A percentile compares a stretch with the other conserved stretches of the same genome.
phyloP scores from a whole-genome alignment of 805 yeast species.

The Dipodascus albidus region DNA sequence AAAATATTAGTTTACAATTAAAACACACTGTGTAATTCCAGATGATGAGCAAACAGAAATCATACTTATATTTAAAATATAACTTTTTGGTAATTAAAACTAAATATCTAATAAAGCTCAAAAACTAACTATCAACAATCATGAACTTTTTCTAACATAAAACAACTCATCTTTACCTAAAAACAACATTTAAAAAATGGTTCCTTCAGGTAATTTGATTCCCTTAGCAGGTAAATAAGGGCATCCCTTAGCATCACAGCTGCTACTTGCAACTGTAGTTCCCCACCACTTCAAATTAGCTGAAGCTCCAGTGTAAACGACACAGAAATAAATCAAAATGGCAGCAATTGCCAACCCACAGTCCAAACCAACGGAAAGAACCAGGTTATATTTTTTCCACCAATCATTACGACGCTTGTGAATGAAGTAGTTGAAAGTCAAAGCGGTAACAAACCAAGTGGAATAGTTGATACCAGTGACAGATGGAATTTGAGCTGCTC shows the following conservation, averaged over 20 bases:
- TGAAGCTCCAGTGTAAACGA: conserved; percentile 30
- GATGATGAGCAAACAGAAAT: no score
- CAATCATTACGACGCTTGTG: conserved; percentile 31
- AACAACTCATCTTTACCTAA: no score
- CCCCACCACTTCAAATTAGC: conserved; percentile 49
- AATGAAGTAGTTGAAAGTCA: conserved; percentile 37
- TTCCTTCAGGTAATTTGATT: background rate
- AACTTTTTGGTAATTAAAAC: no score
- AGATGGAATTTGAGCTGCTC: conserved; percentile 42
- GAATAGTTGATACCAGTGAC: conserved; percentile 41
- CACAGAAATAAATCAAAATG: conserved; percentile 38
- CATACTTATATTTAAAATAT: no score
- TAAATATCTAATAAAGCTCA: no score
- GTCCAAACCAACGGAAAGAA: conserved; percentile 49
- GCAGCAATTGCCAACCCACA: conserved; percentile 52
- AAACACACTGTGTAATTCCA: no score
- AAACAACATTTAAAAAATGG: background rate
- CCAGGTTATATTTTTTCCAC: conserved; percentile 59
- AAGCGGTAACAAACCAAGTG: conserved; percentile 38
- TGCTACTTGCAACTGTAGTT: conserved; percentile 20
- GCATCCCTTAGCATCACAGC: conserved; percentile 8
- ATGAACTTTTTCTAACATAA: no score
- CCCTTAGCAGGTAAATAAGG: background rate
- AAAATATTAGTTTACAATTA: no score
- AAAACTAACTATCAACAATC: background rate